These are phyloP conservation scores for Aurinia saxatilis DNA, from an alignment of 345 rosid species.

Conservation along the genomic window DNA sequence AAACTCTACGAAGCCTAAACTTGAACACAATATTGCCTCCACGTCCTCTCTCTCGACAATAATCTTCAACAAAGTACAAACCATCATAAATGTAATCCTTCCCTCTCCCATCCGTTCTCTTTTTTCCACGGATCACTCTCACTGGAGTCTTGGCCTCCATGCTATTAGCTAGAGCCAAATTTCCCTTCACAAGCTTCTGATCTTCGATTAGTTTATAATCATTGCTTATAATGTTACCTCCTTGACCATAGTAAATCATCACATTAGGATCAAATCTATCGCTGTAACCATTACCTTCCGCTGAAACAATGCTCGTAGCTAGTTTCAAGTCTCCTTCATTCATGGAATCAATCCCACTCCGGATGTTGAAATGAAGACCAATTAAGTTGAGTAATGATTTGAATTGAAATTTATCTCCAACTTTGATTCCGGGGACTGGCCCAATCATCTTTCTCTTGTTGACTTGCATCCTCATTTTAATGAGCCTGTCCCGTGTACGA, in stretches of 20 bases:
- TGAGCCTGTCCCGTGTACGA: not conserved
- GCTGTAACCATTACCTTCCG: constrained; percentile 58
- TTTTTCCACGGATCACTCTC: constrained; percentile 64
- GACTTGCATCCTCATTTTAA: constrained; percentile 18
- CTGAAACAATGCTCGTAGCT: constrained; percentile 73
- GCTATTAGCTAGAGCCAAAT: constrained; percentile 66
- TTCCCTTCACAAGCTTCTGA: constrained; percentile 73
- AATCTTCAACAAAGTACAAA: constrained; percentile 52
- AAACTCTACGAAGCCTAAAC: constrained; percentile 48
- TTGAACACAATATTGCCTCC: constrained; percentile 57
- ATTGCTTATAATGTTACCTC: constrained; percentile 51
- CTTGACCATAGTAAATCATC: constrained; percentile 65
- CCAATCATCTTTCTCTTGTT: constrained; percentile 47
- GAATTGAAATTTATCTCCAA: constrained; percentile 77
- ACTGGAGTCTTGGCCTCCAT: constrained; percentile 43
- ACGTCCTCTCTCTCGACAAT: constrained; percentile 48
- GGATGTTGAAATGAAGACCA: constrained; percentile 66
- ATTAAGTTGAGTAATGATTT: constrained; percentile 60
- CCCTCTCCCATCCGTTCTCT: constrained; percentile 15
- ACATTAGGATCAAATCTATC: constrained; percentile 42
- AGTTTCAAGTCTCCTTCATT: constrained; percentile 30
- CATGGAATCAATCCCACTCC: constrained; percentile 70
- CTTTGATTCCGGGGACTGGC: constrained; percentile 70
- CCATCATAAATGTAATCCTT: constrained; percentile 67
- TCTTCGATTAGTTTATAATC: constrained; percentile 45